Percentiles rank a stretch among this genome's conserved stretches.
phyloP scores from a whole-genome alignment of 768 basidiomycete species.

The Strobilomyces confusus region DNA sequence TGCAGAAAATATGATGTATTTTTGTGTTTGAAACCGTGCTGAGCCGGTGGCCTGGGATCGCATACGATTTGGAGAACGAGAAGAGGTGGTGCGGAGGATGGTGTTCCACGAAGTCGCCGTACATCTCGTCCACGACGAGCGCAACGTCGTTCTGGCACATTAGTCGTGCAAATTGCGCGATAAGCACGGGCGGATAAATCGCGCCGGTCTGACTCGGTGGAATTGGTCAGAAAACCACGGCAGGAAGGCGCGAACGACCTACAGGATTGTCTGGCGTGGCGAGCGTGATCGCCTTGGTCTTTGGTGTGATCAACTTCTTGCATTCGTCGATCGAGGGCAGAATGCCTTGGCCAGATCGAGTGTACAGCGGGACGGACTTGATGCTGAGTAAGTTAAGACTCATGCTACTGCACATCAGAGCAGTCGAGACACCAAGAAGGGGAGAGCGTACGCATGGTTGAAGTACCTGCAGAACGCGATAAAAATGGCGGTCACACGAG shows the following conservation, averaged over 20 bases:
- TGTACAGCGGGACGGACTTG: slow-evolving; percentile 51
- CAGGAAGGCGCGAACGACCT: slow-evolving; percentile 4
- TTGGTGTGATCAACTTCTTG: slow-evolving; percentile 47
- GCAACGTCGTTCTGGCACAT: slow-evolving; percentile 55
- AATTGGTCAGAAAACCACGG: neutral
- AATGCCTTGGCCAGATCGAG: slow-evolving; percentile 50
- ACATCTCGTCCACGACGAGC: slow-evolving; percentile 84
- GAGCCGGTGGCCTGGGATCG: slow-evolving; percentile 78
- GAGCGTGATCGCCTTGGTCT: slow-evolving; percentile 67
- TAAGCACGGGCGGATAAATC: slow-evolving; percentile 52
- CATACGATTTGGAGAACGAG: slow-evolving; percentile 80
- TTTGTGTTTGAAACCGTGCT: too few relatives aligned
- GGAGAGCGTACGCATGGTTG: slow-evolving; percentile 47
- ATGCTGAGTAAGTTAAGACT: slow-evolving; percentile 60
- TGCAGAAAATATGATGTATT: too few relatives aligned
- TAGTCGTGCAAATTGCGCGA: slow-evolving; percentile 57
- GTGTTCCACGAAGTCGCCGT: slow-evolving; percentile 67
- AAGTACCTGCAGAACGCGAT: slow-evolving; percentile 48
- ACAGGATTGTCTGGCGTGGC: slow-evolving; percentile 80
- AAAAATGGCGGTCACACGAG: neutral
- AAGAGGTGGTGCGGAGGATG: slow-evolving; percentile 58
- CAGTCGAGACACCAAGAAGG: neutral
- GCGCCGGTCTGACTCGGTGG: slow-evolving; percentile 54
- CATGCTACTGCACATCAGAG: slow-evolving; percentile 46
- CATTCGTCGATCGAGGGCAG: slow-evolving; percentile 53